Percentiles rank a stretch among this genome's conserved stretches.
Conservation (phyloP, 1,284 basidiomycete species). For the Agroathelia rolfsii region DNA sequence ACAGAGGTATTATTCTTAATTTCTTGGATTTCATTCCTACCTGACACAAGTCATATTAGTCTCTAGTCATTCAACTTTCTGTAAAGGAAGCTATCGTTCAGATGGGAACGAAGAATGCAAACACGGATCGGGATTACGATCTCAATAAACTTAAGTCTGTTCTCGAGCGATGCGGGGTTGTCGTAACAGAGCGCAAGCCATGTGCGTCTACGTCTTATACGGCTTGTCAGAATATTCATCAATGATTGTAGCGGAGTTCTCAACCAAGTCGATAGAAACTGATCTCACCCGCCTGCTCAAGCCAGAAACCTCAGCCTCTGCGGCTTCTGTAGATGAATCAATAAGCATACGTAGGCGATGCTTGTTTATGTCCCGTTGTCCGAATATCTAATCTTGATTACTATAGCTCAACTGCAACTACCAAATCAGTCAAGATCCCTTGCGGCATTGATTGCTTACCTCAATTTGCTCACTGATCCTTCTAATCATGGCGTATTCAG, state of each 20-base stretch:
- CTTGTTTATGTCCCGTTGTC: slow-evolving; percentile 6
- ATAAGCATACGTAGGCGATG: slow-evolving; percentile 40
- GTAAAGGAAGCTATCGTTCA: slow-evolving; percentile 87
- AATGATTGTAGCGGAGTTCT: slow-evolving; percentile 65
- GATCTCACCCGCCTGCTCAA: slow-evolving; percentile 75
- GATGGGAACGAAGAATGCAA: slow-evolving; percentile 57
- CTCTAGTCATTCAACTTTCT: slow-evolving; percentile 90
- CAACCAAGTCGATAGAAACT: slow-evolving; percentile 71
- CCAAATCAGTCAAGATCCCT: slow-evolving; percentile 75
- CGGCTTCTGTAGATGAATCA: slow-evolving; percentile 34
- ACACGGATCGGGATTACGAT: slow-evolving; percentile 77
- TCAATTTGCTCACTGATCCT: slow-evolving; percentile 75
- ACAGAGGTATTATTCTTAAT: slow-evolving; percentile 56
- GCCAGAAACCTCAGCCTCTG: slow-evolving; percentile 31
- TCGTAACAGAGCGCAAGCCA: slow-evolving; percentile 82
- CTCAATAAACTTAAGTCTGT: slow-evolving; percentile 76
- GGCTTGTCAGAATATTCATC: background rate
- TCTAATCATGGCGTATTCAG: slow-evolving; percentile 78
- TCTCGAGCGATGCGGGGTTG: slow-evolving; percentile 84
- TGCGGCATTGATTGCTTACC: slow-evolving; percentile 76
- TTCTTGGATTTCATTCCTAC: slow-evolving; percentile 3
- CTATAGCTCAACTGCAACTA: slow-evolving; percentile 68
- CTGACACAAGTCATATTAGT: slow-evolving; percentile 37
- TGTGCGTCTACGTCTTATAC: slow-evolving; percentile 37
- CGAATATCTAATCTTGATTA: background rate